phyloP scores from a whole-genome alignment of 2,329 filamentous ascomycete species.

The Aspergillus latus region DNA sequence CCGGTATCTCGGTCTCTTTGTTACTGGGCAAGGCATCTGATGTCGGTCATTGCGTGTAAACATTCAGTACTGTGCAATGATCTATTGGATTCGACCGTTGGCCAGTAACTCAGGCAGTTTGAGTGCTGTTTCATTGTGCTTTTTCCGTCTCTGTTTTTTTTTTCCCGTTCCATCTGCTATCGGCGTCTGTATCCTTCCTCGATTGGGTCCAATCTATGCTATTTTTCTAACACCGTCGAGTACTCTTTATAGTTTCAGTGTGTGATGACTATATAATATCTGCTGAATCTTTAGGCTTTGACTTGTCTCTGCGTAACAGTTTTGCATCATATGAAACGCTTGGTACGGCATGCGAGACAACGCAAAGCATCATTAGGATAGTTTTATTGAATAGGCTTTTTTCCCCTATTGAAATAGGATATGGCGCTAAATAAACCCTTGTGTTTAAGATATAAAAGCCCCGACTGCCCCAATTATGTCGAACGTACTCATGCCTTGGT shows the following conservation, averaged over 20 bases:
- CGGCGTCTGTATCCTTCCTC: constrained; percentile 37
- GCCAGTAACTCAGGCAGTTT: constrained; percentile 30
- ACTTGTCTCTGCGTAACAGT: neutral
- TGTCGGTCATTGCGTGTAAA: constrained; percentile 14
- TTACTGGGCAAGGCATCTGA: constrained; percentile 16
- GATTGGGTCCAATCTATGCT: constrained; percentile 31
- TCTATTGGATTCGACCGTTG: constrained; percentile 32
- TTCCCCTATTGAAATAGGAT: neutral
- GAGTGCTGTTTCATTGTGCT: constrained; percentile 28
- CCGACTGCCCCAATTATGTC: neutral
- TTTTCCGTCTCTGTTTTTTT: constrained; percentile 24
- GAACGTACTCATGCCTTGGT: neutral
- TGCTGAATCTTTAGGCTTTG: neutral
- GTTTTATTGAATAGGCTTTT: no score
- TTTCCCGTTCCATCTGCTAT: constrained; percentile 28
- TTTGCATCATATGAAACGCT: no score
- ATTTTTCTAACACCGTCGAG: constrained; percentile 21
- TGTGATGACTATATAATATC: constrained; percentile 39
- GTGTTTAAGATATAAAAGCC: neutral
- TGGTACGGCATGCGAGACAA: no score
- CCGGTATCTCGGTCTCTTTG: constrained; percentile 11
- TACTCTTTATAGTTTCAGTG: constrained; percentile 27
- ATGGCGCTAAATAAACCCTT: neutral
- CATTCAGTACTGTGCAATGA: constrained; percentile 21
- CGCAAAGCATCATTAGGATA: no score